These are phyloP conservation scores for Pholiota molesta DNA, from an alignment of 768 basidiomycete genomes.

Conservation along the genomic window DNA sequence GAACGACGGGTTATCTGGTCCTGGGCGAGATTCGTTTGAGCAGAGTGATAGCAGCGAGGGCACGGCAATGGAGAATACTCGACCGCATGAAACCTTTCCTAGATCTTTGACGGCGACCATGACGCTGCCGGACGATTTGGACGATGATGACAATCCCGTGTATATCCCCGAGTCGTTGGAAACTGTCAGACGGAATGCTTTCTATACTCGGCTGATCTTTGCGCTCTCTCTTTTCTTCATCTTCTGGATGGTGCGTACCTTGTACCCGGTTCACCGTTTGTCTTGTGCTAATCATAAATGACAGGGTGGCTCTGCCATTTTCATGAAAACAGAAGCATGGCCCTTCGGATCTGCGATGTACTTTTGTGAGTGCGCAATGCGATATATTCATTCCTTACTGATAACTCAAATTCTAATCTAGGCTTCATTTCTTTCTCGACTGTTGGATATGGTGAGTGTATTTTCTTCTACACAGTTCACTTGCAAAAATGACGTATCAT, in stretches of 20 bases:
- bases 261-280: conserved; percentile 1
- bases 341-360: conserved; percentile 63
- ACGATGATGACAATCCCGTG: conserved; percentile 33
- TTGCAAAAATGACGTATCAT: background rate
- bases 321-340: conserved; percentile 73
- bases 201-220: conserved; percentile 55
- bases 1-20: background rate
- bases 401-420: conserved; percentile 24
- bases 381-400: too few species aligned
- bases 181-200: conserved; percentile 56
- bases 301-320: conserved; percentile 71
- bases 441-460: conserved; percentile 60
- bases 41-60: conserved; percentile 7
- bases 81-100: conserved; percentile 15
- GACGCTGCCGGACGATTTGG: conserved; percentile 27
- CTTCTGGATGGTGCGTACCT: conserved; percentile 74
- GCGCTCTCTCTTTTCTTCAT: conserved; percentile 64
- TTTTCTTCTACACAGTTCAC: background rate
- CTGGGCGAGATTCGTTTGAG: background rate
- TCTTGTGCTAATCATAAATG: background rate
- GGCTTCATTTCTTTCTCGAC: conserved; percentile 77
- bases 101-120: conserved; percentile 21
- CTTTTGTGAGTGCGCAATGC: conserved; percentile 56
- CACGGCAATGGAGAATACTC: conserved; percentile 8
- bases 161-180: conserved; percentile 28